A percentile compares a stretch with the other conserved stretches of the same genome.
phyloP scores from a whole-genome alignment of 1,284 basidiomycete species.

The Puccinia triticina region DNA sequence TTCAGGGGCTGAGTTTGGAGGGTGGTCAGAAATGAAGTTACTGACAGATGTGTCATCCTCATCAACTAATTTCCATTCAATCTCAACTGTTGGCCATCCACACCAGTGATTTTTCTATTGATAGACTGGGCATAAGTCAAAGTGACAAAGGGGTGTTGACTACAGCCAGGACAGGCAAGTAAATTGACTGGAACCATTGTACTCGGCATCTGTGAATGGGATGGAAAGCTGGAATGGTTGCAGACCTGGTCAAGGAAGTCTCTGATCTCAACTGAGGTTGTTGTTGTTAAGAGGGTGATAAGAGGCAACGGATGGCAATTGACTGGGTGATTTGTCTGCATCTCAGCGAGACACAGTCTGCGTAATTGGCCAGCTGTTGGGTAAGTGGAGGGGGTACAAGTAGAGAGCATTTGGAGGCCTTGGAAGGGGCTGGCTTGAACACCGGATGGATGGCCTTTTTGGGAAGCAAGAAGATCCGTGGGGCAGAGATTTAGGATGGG shows the following conservation, averaged over 20 bases:
- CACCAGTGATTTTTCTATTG: conserved; percentile 87
- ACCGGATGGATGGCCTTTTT: no score
- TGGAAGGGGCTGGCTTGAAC: no score
- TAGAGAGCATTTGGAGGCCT: no score
- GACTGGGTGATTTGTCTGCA: no score
- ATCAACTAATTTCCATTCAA: conserved; percentile 85
- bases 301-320: neutral
- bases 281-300: conserved; percentile 13
- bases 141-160: conserved; percentile 64
- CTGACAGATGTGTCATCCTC: conserved; percentile 89
- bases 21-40: neutral
- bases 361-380: no score
- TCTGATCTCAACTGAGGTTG: conserved; percentile 26
- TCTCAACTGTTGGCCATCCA: conserved; percentile 72
- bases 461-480: no score
- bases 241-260: conserved; percentile 38
- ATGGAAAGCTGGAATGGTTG: neutral
- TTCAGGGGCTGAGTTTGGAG: conserved; percentile 69
- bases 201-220: neutral
- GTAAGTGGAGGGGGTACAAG: no score
- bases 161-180: neutral
- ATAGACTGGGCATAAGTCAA: conserved; percentile 94
- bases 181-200: neutral
- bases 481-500: no score
- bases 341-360: no score